These are phyloP conservation scores for Apostasia shenzhenica DNA, from an alignment of 106 monocot genomes.

Conservation along the genomic window DNA sequence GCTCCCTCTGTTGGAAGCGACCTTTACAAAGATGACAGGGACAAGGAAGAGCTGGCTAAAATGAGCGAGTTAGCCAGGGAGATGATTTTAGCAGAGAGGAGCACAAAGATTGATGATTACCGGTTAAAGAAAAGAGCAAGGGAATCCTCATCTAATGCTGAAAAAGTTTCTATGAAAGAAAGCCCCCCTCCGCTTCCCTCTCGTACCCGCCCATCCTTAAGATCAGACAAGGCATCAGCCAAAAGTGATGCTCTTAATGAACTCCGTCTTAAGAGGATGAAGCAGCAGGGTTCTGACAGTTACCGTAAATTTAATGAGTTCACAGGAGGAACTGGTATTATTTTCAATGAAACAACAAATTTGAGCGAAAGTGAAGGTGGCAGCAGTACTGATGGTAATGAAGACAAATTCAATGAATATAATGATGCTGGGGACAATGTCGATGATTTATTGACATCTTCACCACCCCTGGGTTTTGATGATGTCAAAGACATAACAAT, in stretches of 20 bases:
- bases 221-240: constrained; percentile 28
- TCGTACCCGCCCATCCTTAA: constrained; percentile 34
- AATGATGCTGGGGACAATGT: constrained; percentile 30
- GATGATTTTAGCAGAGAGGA: constrained; percentile 62
- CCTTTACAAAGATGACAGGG: constrained; percentile 66
- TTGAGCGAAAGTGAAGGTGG: constrained; percentile 24
- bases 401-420: constrained; percentile 8
- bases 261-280: constrained; percentile 42
- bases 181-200: constrained; percentile 32
- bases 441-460: constrained; percentile 34
- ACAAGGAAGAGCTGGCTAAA: constrained; percentile 45
- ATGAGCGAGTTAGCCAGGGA: constrained; percentile 60
- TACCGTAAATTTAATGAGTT: constrained; percentile 29
- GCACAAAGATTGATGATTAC: constrained; percentile 42
- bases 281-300: constrained; percentile 45
- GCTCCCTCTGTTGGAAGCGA: constrained; percentile 58
- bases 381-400: constrained; percentile 17
- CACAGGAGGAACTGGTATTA: background rate
- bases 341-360: constrained; percentile 19
- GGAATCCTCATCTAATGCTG: constrained; percentile 35
- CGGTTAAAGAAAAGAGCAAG: constrained; percentile 48
- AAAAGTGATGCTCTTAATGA: constrained; percentile 48
- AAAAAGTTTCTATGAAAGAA: constrained; percentile 19
- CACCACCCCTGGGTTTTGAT: constrained; percentile 29
- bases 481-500: constrained; percentile 66